A percentile compares a stretch with the other conserved stretches of the same genome.
These are phyloP conservation scores for Cladosporium sphaerospermum DNA, from an alignment of 2,329 filamentous ascomycete genomes.

Conservation along the genomic window DNA sequence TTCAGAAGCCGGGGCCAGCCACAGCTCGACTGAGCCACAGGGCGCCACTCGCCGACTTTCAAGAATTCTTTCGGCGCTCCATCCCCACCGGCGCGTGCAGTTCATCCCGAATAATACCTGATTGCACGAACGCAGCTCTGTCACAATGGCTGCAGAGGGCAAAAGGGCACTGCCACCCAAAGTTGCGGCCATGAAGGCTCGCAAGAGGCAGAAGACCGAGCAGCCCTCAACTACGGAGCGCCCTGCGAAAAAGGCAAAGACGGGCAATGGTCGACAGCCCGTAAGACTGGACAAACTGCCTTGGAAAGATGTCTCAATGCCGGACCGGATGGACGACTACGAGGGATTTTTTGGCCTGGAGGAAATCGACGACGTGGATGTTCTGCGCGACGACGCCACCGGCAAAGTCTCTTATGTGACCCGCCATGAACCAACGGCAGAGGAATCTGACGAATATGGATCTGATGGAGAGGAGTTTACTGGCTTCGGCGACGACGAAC, in stretches of 20 bases:
- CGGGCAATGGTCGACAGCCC: slow-evolving; percentile 19
- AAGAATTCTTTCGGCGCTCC: background rate
- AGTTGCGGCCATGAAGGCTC: slow-evolving; percentile 34
- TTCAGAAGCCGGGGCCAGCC: background rate
- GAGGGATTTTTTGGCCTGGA: slow-evolving; percentile 90
- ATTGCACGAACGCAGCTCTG: background rate
- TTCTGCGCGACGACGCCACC: slow-evolving; percentile 55
- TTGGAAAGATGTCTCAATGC: slow-evolving; percentile 61
- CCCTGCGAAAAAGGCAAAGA: slow-evolving; percentile 15
- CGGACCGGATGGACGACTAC: slow-evolving; percentile 77
- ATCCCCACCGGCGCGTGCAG: background rate
- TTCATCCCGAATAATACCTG: background rate
- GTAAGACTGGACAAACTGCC: slow-evolving; percentile 47
- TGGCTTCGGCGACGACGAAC: slow-evolving; percentile 48
- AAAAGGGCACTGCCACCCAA: slow-evolving; percentile 36
- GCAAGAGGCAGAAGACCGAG: slow-evolving; percentile 40
- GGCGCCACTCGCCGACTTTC: slow-evolving; percentile 1
- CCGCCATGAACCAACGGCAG: slow-evolving; percentile 22
- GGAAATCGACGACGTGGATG: slow-evolving; percentile 83
- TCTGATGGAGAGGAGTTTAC: slow-evolving; percentile 54
- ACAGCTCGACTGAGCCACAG: slow-evolving; percentile 2
- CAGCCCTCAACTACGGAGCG: slow-evolving; percentile 8
- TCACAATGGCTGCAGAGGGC: slow-evolving; percentile 19
- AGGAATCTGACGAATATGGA: slow-evolving; percentile 23
- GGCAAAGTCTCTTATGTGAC: slow-evolving; percentile 40